A percentile compares a stretch with the other conserved stretches of the same genome.
These are phyloP conservation scores for Globisporangium camurandrum DNA, from an alignment of 352 stramenopile genomes.

Conservation along the genomic window DNA sequence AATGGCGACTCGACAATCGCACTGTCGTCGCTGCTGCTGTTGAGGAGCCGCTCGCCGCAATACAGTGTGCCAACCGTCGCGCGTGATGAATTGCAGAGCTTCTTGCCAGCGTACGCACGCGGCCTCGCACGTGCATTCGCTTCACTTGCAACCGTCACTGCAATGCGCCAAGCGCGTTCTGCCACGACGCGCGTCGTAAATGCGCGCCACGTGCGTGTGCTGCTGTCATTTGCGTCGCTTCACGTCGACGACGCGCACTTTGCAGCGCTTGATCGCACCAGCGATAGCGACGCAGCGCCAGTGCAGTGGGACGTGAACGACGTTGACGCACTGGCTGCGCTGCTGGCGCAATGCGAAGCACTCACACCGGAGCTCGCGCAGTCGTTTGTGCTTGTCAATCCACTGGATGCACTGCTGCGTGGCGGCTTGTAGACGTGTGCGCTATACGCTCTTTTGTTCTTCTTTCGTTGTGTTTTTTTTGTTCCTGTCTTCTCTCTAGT, in stretches of 20 bases:
- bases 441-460: background rate
- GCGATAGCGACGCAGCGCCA: background rate
- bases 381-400: conserved; percentile 35
- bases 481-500: background rate
- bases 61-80: conserved; percentile 15
- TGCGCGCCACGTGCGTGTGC: conserved; percentile 5
- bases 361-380: conserved; percentile 18
- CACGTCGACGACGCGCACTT: conserved; percentile 1
- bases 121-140: conserved; percentile 32
- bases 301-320: background rate
- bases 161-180: background rate
- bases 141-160: conserved; percentile 13
- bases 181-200: background rate
- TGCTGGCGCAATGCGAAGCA: conserved; percentile 26
- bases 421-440: background rate
- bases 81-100: conserved; percentile 22
- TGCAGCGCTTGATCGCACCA: background rate
- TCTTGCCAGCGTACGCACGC: conserved; percentile 29
- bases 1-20: background rate
- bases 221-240: conserved; percentile 14
- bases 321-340: conserved; percentile 6
- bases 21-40: conserved; percentile 28
- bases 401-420: conserved; percentile 23
- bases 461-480: background rate
- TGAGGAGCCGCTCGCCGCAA: conserved; percentile 26